Evolutionary conservation across 2,329 filamentous ascomycete species (phyloP), one percentile per base, ranked within the genome.

Genomic region (Tolypocladium sp.): DNA sequence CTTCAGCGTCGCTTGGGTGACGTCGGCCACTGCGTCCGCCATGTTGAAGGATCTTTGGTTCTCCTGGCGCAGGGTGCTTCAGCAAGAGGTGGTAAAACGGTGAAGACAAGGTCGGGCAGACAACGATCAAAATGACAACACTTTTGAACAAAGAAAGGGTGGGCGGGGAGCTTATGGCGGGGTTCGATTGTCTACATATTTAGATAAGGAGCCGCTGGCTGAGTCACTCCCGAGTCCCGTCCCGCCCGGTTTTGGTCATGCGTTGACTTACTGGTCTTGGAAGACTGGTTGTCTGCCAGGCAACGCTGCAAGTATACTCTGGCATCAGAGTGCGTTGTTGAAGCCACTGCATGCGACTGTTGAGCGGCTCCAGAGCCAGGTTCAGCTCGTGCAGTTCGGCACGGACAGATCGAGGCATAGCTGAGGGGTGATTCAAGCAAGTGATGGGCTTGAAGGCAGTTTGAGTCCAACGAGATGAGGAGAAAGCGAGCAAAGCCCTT

Each of bases 1-100:
- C 75, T 85, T 85, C 55, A 81, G 79, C 41, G 77, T 75, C 57
- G 71, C 73, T 63, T 82, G 79, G 30, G 73, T 69, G 42, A 79
- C 70, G 62, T 74, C 71, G 66, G 81, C 78, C 60, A 78, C 74
- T 25, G n/a, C 42, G 22, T 46, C 42, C 10, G 12, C 42, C n/a
- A 27, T 46, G 42, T 3, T n/a, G 42, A 25, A 25, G 22, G 3
- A 37, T 37, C 9, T 37, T 37, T 37, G 6, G 6, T 12, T 37
- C 33, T 35, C 33, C 33, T 35, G 8, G 33, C 33, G 8, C 33
- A 22, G n/a, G 13, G 3, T 22, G 9, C 41, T 42, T 41, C 17
- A 4, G 22, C 12, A 22, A 44, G 41, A 44, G 8, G 3, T 22
- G 41, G 41, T 22, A 20, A 22, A 22, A 44, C 12, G n/a, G n/a